Base-by-base conservation (phyloP, 192 early-diverging fungal species). In the Podila minutissima region DNA sequence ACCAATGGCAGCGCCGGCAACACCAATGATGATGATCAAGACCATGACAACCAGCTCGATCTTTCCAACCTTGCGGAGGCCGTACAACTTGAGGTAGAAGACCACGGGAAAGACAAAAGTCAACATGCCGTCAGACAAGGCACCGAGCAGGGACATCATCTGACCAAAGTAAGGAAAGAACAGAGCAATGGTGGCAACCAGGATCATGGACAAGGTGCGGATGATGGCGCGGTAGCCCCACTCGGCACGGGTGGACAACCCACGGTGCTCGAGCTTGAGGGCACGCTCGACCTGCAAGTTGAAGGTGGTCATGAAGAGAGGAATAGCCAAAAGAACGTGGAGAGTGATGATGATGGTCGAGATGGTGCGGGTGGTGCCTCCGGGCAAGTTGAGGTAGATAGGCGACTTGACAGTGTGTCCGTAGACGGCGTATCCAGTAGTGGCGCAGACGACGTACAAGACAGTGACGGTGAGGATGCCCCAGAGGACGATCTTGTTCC, bases 321-420 rank as follows among this genome's bases (percentile, higher is more conserved):
- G 93, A 35, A 89, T 84, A 6, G 93, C 92, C 26, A 91, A 67
- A 19, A 93, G 67, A 11, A 94, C 91, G 63, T 94, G 93, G 55
- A 86, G 49, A 6, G 92, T 92, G 32, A 94, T 92, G 50, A 94
- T 83, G 17, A 87, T 77, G 65, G 90, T 89, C 17, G 86, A 82
- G 35, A 89, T 82, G 32, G 77, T 89, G 33, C 85, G 74, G 33
- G 82, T 74, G 46, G 72, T 72, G 59, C 91, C 91, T 37, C 65
- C 68, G 11, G 93, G 89, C 15, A 94, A 82, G 72, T 87, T 91
- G 38, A 85, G 69, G 50, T 91, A 90, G 58, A 92, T 88, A 15
- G 93, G 93, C 5, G 88, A 90, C 26, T 73, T 8, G 22, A 90
- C 88, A 49, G 48, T 51, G 35, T 82, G 68, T 65, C 92, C 93